Conservation (phyloP, 108 stramenopile genomes). For the Skeletonema costatum region DNA sequence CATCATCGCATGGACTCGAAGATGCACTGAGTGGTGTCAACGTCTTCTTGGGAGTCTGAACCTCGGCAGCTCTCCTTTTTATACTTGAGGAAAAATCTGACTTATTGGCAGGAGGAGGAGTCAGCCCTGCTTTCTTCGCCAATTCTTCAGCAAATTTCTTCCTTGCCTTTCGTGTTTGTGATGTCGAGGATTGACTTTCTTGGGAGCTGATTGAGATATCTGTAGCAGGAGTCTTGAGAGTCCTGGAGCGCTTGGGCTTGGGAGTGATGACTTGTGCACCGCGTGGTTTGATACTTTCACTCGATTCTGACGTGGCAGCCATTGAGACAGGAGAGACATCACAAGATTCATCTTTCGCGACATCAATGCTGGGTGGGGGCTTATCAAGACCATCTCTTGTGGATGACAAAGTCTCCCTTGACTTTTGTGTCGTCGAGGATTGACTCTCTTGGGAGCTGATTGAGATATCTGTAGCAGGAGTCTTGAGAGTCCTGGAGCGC, state of each 20-base stretch:
- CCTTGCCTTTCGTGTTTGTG: no score
- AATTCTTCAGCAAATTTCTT: background rate
- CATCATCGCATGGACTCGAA: background rate
- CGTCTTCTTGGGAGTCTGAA: background rate
- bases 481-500: background rate
- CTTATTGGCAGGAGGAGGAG: background rate
- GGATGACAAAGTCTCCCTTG: background rate
- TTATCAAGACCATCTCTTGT: background rate
- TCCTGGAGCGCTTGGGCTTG: background rate
- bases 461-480: background rate
- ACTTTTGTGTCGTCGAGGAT: no score
- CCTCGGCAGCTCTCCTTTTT: background rate
- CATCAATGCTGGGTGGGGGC: background rate
- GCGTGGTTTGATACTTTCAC: background rate
- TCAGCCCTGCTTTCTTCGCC: background rate
- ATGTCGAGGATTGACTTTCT: background rate
- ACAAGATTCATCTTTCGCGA: background rate
- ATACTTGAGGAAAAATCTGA: background rate
- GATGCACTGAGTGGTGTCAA: background rate
- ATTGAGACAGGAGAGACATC: background rate
- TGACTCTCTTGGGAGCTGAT: background rate
- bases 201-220: background rate
- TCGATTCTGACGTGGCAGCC: background rate
- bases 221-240: background rate
- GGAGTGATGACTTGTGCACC: background rate